These are phyloP conservation scores for Zea luxurians DNA, from an alignment of 176 grass and related monocot species.

Conservation along the genomic window DNA sequence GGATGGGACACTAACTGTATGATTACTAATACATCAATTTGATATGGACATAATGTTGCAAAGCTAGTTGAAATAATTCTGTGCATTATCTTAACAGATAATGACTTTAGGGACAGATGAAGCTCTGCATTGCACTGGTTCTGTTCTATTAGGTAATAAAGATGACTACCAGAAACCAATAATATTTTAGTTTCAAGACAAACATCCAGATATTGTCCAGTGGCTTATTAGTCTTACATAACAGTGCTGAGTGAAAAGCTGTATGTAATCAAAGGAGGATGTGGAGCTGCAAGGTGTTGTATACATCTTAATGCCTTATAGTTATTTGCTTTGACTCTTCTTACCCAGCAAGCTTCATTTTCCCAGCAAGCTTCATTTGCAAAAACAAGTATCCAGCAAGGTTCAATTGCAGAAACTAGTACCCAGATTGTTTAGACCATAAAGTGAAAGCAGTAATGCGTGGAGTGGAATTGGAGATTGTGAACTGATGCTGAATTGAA, in stretches of 20 bases:
- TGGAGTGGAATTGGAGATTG: too few relatives aligned
- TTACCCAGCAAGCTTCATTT: too few relatives aligned
- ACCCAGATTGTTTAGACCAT: too few relatives aligned
- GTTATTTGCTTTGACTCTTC: conserved; percentile 29
- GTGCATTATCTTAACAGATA: conserved; percentile 61
- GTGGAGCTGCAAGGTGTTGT: conserved; percentile 93
- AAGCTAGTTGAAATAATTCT: conserved; percentile 18
- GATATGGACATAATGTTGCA: conserved; percentile 33
- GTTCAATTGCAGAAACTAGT: too few relatives aligned
- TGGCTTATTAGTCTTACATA: conserved; percentile 31
- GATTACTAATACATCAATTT: conserved; percentile 30
- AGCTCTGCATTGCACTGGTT: conserved; percentile 64
- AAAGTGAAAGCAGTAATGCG: too few relatives aligned
- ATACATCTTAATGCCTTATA: conserved; percentile 31
- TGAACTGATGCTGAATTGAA: too few relatives aligned
- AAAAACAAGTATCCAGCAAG: too few relatives aligned
- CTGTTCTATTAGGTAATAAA: conserved; percentile 73
- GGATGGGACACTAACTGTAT: conserved; percentile 89
- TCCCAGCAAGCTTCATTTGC: too few relatives aligned
- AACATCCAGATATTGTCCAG: conserved; percentile 5
- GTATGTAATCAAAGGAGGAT: conserved; percentile 96
- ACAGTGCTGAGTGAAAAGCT: conserved; percentile 93
- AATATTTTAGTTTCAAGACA: conserved; percentile 27
- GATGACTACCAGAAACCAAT: conserved; percentile 16
- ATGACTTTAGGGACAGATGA: conserved; percentile 81